phyloP scores from a whole-genome alignment of 108 stramenopile genomes.

The Conticribra guillardii region DNA sequence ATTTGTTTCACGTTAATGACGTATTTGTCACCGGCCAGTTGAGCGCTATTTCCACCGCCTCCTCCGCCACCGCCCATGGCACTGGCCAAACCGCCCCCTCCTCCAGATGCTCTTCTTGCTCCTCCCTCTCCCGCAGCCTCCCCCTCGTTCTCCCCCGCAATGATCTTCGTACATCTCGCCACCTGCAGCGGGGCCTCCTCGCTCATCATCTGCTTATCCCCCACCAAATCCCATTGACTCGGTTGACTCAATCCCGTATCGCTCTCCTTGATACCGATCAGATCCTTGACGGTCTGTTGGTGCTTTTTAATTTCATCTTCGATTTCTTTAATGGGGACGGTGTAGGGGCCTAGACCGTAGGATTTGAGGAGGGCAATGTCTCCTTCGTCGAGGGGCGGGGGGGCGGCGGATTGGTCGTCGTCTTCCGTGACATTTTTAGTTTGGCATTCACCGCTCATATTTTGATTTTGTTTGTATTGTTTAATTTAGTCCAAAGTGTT shows the following conservation, averaged over 20 bases:
- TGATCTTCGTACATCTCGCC: slow-evolving; percentile 98
- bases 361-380: slow-evolving; percentile 98
- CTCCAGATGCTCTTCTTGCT: slow-evolving; percentile 8
- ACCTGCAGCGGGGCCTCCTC: slow-evolving; percentile 98
- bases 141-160: slow-evolving; percentile 74
- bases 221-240: slow-evolving; percentile 98
- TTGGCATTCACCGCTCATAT: slow-evolving; percentile 80
- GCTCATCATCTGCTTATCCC: slow-evolving; percentile 99
- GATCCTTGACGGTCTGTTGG: slow-evolving; percentile 95
- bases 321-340: slow-evolving; percentile 86
- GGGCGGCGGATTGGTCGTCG: slow-evolving; percentile 81
- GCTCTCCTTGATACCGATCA: slow-evolving; percentile 98
- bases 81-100: slow-evolving; percentile 8
- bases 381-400: slow-evolving; percentile 95
- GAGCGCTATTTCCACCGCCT: slow-evolving; percentile 8
- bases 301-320: slow-evolving; percentile 97
- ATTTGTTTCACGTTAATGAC: slow-evolving; percentile 99
- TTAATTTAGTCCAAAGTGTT: too few species aligned
- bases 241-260: slow-evolving; percentile 98
- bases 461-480: too few species aligned
- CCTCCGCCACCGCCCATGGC: neutral
- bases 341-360: slow-evolving; percentile 98
- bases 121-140: slow-evolving; percentile 14
- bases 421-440: slow-evolving; percentile 79
- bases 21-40: slow-evolving; percentile 87